phyloP scores from a whole-genome alignment of 2,329 filamentous ascomycete species.

The Tolypocladium endophyticum region DNA sequence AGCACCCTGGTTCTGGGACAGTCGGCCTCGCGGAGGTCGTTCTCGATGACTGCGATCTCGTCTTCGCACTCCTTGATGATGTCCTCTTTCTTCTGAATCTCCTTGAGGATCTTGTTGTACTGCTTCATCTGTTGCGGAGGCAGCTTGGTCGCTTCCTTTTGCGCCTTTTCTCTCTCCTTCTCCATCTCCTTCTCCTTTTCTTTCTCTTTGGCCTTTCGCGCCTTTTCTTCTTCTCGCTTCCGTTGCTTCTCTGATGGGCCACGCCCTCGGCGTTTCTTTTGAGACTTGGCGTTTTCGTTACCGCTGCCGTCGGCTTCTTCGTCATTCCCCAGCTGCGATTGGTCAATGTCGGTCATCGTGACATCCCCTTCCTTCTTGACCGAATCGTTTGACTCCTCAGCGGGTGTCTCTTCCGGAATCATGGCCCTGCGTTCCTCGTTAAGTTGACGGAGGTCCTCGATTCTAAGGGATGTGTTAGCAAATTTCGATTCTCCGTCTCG shows the following conservation, averaged over 20 bases:
- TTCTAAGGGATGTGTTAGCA: slow-evolving; percentile 28
- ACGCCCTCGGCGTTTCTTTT: slow-evolving; percentile 46
- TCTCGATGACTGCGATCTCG: slow-evolving; percentile 75
- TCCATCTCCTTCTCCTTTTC: slow-evolving; percentile 56
- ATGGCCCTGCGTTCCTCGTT: slow-evolving; percentile 66
- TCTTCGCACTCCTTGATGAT: slow-evolving; percentile 73
- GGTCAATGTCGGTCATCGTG: slow-evolving; percentile 54
- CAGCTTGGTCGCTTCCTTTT: slow-evolving; percentile 53
- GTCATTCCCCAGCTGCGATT: slow-evolving; percentile 42
- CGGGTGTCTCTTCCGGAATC: slow-evolving; percentile 60
- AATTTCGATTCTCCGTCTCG: too few relatives aligned
- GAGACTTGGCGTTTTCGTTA: slow-evolving; percentile 54
- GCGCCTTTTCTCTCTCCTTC: slow-evolving; percentile 44
- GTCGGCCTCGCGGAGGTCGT: slow-evolving; percentile 87
- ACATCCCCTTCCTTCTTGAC: slow-evolving; percentile 43
- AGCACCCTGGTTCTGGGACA: slow-evolving; percentile 82
- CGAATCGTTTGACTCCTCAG: slow-evolving; percentile 44
- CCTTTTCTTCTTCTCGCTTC: slow-evolving; percentile 68
- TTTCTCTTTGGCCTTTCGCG: slow-evolving; percentile 64
- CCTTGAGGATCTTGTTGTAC: slow-evolving; percentile 76
- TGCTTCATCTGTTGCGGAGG: slow-evolving; percentile 73
- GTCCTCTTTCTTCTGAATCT: slow-evolving; percentile 80
- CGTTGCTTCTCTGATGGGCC: slow-evolving; percentile 53
- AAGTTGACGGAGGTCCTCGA: slow-evolving; percentile 59
- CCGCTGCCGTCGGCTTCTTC: slow-evolving; percentile 58